Evolutionary conservation across 1,139 yeast species (phyloP), one percentile per base, ranked within the genome.

Genomic region (Saccharomycopsis crataegensis): DNA sequence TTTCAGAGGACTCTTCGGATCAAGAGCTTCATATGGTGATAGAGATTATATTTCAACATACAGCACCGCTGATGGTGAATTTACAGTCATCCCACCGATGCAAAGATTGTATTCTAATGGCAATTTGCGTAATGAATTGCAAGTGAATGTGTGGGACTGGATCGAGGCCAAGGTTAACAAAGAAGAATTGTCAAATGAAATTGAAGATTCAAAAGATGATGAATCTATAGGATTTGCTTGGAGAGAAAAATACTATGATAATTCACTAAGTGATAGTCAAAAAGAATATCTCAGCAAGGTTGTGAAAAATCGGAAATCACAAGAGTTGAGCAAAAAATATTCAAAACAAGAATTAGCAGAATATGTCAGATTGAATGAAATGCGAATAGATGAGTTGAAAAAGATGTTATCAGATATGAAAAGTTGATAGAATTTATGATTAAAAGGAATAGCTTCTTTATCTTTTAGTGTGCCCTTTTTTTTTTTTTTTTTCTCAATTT

Each of bases 131-230:
- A 53, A 44, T 44, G 56, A 55, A 36, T 43, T 54, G 14, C 54
- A 54, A 34, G 32, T 50, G 11, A 52, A 51, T n/a, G 42, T 55
- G 22, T 55, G 58, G 58, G 58, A 55, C 32, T 55, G 58, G 58
- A 46, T 55, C 9, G 58, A 55, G 17, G 8, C 28, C 9, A 50
- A 49, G 32, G 41, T 38, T 7, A 9, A n/a, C 8, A 17, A 36
- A 9, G 49, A 43, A 7, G 41, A 34, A 8, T 9, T 44, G 8
- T 43, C 32, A n/a, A 16, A 38, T 16, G 51, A 17, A 11, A 9
- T 31, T 5, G 28, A n/a, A 14, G 43, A 47, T 5, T 22, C 47
- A 6, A 31, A 34, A 9, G 49, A 34, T 11, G 43, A 41, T 16
- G 28, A 22, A 22, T 22, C 28, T 22, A 22, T 22, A 22, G 28